Evolutionary conservation across 2,329 filamentous ascomycete genomes (phyloP).

Genomic region (Magnaporthiopsis incrustans): DNA sequence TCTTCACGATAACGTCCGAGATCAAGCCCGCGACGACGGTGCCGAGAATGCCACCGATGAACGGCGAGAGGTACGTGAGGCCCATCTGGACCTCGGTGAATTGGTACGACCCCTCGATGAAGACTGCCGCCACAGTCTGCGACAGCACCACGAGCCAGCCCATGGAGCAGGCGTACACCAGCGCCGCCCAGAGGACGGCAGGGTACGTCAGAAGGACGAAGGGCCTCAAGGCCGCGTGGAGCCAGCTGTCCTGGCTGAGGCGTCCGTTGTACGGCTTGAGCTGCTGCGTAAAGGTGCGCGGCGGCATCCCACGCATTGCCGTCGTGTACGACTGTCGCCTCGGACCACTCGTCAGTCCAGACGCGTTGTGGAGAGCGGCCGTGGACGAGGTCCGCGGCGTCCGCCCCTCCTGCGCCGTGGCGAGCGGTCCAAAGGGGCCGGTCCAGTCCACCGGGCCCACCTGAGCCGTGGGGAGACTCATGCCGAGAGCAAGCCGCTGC

Average conservation of each 20-base stretch:
- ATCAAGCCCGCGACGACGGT: conserved; percentile 85
- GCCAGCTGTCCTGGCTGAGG: conserved; percentile 70
- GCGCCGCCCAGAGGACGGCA: conserved; percentile 77
- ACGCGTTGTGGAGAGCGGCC: no score
- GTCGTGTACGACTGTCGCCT: conserved; percentile 52
- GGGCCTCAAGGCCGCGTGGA: conserved; percentile 67
- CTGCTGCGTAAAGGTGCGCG: conserved; percentile 64
- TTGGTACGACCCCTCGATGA: conserved; percentile 64
- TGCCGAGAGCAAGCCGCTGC: neutral
- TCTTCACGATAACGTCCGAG: conserved; percentile 68
- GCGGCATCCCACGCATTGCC: conserved; percentile 56
- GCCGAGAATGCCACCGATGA: conserved; percentile 81
- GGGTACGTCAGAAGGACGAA: conserved; percentile 86
- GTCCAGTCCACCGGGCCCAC: neutral
- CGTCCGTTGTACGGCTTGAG: conserved; percentile 73
- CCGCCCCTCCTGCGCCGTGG: neutral
- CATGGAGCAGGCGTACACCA: conserved; percentile 79
- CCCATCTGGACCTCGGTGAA: conserved; percentile 77
- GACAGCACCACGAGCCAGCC: conserved; percentile 96
- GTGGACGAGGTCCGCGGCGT: neutral
- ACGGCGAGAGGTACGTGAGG: conserved; percentile 82
- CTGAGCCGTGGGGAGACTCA: neutral
- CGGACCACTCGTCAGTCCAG: neutral
- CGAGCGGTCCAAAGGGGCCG: neutral
- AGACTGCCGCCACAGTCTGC: conserved; percentile 77